Evolutionary conservation across 352 stramenopile genomes (phyloP).

Genomic region (Pythium oligandrum): DNA sequence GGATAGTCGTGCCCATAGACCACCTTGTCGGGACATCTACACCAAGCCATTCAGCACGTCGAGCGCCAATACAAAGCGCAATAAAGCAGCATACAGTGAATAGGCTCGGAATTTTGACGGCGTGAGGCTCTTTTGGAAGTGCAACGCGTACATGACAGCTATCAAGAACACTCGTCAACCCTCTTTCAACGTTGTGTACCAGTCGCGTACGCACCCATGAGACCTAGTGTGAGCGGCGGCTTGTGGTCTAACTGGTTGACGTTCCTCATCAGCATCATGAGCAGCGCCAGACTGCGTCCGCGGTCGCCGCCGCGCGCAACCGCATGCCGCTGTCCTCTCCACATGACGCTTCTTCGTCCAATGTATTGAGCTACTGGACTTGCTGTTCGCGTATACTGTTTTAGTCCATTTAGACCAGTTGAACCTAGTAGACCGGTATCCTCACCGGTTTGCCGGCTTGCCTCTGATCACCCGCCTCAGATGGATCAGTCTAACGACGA

Average conservation of each 20-base stretch:
- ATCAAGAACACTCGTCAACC: not conserved
- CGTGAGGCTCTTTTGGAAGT: conserved; percentile 43
- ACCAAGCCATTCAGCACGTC: too few species aligned
- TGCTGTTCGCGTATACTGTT: too few species aligned
- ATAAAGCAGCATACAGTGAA: conserved; percentile 32
- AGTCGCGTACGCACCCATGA: conserved; percentile 18
- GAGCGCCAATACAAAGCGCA: not conserved
- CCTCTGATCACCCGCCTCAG: too few species aligned
- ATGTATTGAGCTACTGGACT: too few species aligned
- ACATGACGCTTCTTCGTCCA: conserved; percentile 9
- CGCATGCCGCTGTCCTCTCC: conserved; percentile 4
- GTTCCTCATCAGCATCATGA: conserved; percentile 30
- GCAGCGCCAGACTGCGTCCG: conserved; percentile 16
- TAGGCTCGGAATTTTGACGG: conserved; percentile 31
- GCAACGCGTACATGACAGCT: conserved; percentile 51
- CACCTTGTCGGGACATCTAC: conserved; percentile 69
- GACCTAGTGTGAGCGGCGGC: conserved; percentile 25
- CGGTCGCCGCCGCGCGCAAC: conserved; percentile 1
- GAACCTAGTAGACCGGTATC: too few species aligned
- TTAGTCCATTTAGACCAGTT: too few species aligned
- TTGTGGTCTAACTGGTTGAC: conserved; percentile 60
- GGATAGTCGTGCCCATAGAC: conserved; percentile 29
- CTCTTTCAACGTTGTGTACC: not conserved
- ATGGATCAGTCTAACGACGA: too few species aligned
- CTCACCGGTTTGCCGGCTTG: too few species aligned